Percentiles rank a stretch among this genome's conserved stretches.
These are phyloP conservation scores for Ogataea philodendri DNA, from an alignment of 805 yeast genomes.

Conservation along the genomic window DNA sequence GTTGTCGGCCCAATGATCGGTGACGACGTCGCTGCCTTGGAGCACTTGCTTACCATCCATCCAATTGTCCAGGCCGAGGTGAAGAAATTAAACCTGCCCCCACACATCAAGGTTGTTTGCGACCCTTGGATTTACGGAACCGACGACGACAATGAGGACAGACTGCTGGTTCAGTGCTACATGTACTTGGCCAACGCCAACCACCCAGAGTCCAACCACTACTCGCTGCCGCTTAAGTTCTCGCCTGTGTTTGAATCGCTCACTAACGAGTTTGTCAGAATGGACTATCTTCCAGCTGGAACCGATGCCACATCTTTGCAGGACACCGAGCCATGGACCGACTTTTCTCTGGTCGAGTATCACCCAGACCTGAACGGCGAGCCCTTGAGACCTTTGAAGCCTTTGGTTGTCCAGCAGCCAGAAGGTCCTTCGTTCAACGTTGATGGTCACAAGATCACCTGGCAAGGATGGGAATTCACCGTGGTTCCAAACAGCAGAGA, in stretches of 20 bases:
- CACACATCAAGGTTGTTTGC: constrained; percentile 49
- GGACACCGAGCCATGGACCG: constrained; percentile 60
- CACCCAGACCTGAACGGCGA: constrained; percentile 69
- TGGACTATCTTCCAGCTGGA: constrained; percentile 74
- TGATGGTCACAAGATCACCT: constrained; percentile 59
- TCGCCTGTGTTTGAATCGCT: constrained; percentile 70
- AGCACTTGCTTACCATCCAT: constrained; percentile 48
- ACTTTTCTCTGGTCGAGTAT: constrained; percentile 64
- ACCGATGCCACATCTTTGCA: constrained; percentile 51
- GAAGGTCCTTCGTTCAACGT: constrained; percentile 73
- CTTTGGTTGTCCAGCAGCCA: constrained; percentile 68
- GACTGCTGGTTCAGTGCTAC: constrained; percentile 67
- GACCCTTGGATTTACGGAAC: constrained; percentile 91
- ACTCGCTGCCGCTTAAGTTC: constrained; percentile 69
- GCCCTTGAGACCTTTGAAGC: constrained; percentile 59
- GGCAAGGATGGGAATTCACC: constrained; percentile 87
- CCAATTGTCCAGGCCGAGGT: constrained; percentile 65
- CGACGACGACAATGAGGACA: constrained; percentile 50
- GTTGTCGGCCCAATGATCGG: constrained; percentile 71
- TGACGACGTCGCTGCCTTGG: constrained; percentile 57
- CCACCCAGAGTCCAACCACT: constrained; percentile 73
- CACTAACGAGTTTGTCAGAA: constrained; percentile 60
- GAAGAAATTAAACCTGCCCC: constrained; percentile 63
- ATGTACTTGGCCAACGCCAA: constrained; percentile 67
- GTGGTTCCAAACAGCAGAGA: constrained; percentile 71